phyloP scores from a whole-genome alignment of 1,284 basidiomycete genomes.

The Leccinum subspadiceum region DNA sequence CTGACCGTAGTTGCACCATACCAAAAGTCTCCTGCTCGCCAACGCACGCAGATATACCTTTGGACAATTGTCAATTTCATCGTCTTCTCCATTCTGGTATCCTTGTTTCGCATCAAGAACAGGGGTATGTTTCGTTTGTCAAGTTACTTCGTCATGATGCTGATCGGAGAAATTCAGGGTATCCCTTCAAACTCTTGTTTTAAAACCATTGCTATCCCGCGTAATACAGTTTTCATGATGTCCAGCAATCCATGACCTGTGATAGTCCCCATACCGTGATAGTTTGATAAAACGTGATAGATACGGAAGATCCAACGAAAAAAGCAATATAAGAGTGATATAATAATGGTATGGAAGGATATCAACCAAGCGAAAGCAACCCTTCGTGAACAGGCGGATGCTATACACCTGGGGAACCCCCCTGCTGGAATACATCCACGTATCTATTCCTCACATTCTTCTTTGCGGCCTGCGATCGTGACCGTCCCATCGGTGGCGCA shows the following conservation, averaged over 20 bases:
- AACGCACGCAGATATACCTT: conserved; percentile 85
- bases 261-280: conserved; percentile 2
- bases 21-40: conserved; percentile 72
- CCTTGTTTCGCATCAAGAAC: conserved; percentile 92
- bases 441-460: conserved; percentile 78
- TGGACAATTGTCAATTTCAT: conserved; percentile 85
- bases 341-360: conserved; percentile 19
- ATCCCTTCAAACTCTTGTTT: conserved; percentile 76
- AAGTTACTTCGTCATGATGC: background rate
- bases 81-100: conserved; percentile 86
- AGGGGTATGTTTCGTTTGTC: conserved; percentile 49
- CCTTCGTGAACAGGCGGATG: background rate
- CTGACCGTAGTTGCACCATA: conserved; percentile 81
- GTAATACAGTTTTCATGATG: background rate
- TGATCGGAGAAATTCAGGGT: conserved; percentile 44
- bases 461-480: conserved; percentile 64
- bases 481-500: conserved; percentile 51
- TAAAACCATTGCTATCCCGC: conserved; percentile 32
- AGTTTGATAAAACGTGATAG: conserved; percentile 23
- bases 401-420: conserved; percentile 28
- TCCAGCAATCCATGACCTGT: conserved; percentile 1
- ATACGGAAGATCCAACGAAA: conserved; percentile 30
- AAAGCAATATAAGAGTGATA: conserved; percentile 19
- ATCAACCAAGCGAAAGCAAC: conserved; percentile 3
- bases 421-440: conserved; percentile 80